A percentile compares a stretch with the other conserved stretches of the same genome.
Evolutionary conservation across 2,329 filamentous ascomycete genomes (phyloP).

Genomic region (Colletotrichum destructivum): DNA sequence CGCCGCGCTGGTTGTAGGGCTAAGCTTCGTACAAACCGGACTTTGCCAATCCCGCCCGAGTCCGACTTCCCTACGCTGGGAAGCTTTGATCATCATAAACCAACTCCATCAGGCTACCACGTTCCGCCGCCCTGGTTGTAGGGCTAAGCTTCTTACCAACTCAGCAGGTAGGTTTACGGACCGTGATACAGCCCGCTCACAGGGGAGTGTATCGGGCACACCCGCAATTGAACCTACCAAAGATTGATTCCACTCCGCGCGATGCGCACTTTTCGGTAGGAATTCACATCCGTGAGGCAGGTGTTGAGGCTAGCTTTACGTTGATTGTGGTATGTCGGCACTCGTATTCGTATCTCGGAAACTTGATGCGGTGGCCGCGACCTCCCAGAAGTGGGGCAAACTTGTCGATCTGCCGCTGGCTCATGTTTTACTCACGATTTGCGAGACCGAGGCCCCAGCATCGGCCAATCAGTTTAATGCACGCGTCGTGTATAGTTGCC

Average conservation of each 20-base stretch:
- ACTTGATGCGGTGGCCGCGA: slow-evolving; percentile 14
- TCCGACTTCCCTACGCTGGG: too few relatives aligned
- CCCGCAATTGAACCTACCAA: neutral
- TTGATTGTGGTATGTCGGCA: neutral
- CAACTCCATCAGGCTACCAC: too few relatives aligned
- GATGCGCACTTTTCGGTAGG: neutral
- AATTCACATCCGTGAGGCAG: neutral
- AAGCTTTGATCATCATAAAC: too few relatives aligned
- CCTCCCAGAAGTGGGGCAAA: slow-evolving; percentile 1
- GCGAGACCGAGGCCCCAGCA: neutral
- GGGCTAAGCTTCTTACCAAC: too few relatives aligned
- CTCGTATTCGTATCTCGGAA: slow-evolving; percentile 32
- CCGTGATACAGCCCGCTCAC: neutral
- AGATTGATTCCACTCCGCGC: neutral
- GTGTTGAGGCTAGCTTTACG: neutral
- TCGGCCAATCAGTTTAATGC: slow-evolving; percentile 6
- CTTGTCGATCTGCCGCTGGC: slow-evolving; percentile 15
- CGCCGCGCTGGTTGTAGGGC: neutral
- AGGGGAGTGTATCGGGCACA: neutral
- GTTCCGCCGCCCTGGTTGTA: too few relatives aligned
- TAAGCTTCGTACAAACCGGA: slow-evolving; percentile 20
- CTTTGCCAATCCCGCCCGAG: too few relatives aligned
- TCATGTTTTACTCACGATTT: slow-evolving; percentile 28
- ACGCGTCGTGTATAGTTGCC: neutral
- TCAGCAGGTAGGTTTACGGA: neutral